These are phyloP conservation scores for Aschersonia sp. DNA, from an alignment of 2,329 filamentous ascomycete species.

Conservation along the genomic window DNA sequence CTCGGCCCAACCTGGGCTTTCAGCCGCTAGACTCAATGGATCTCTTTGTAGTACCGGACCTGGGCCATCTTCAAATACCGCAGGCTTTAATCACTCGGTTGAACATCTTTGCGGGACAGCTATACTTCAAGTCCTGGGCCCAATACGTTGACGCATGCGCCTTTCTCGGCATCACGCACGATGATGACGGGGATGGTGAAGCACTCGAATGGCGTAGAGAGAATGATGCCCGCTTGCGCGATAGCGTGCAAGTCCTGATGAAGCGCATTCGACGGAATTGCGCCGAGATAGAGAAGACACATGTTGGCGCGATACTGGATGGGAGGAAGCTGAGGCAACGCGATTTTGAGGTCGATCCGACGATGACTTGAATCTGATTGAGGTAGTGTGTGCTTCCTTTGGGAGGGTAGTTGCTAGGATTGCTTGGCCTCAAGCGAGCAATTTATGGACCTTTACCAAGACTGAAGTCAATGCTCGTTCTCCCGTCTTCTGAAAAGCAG, in stretches of 20 bases:
- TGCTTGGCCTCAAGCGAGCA: too few relatives aligned
- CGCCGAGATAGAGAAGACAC: conserved; percentile 20
- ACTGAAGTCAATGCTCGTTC: too few relatives aligned
- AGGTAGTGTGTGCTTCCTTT: too few relatives aligned
- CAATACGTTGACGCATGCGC: conserved; percentile 40
- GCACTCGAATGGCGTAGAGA: too few relatives aligned
- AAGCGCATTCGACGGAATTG: conserved; percentile 16
- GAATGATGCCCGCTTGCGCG: conserved; percentile 3
- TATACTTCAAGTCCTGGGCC: conserved; percentile 40
- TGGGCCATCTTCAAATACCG: background rate
- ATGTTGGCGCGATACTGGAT: conserved; percentile 18
- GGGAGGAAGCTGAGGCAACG: conserved; percentile 7
- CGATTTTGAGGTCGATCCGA: background rate
- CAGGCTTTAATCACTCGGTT: conserved; percentile 20
- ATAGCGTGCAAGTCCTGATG: conserved; percentile 14
- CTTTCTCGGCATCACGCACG: conserved; percentile 30
- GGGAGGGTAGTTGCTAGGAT: too few relatives aligned
- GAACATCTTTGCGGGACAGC: conserved; percentile 53
- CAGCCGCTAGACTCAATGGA: conserved; percentile 6
- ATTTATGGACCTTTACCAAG: too few relatives aligned
- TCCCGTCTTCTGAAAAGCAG: too few relatives aligned
- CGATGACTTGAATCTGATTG: background rate
- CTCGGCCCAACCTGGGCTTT: conserved; percentile 22
- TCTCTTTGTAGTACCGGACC: conserved; percentile 7
- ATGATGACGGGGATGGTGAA: background rate